Base-by-base conservation (phyloP, 2,329 filamentous ascomycete genomes). In the Aspergillus costaricaensis region DNA sequence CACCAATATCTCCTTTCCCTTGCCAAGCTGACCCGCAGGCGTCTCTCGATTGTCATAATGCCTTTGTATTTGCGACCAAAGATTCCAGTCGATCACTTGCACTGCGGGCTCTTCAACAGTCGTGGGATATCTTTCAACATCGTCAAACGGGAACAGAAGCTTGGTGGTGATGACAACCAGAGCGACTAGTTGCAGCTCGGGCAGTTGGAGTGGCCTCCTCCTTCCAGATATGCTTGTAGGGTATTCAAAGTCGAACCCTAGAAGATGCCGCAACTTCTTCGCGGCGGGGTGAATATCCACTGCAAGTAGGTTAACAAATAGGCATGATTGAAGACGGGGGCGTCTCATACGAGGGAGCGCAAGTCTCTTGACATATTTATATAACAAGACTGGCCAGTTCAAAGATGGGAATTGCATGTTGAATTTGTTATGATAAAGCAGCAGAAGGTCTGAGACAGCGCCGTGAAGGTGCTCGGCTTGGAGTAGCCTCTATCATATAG, bases 101-200 rank as follows among this genome's bases (percentile, higher is more conserved):
- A 80, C 80, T 14, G 85, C 81, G 1, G 87, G 83, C 60, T 91
- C 88, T 9, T 79, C 77, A 14, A 78, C 65, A 17, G 79, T 81
- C 38, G 71, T 74, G 7, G 82, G 83, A 65, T 81, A 79, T 44
- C 88, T 80, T 55, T 80, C 74, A 12, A 82, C 69, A 21, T 80
- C 78, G 68, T 91, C 86, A 48, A 96, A 86, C 0, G 94, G 91
- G 68, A 91, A 92, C 19, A 90, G 81, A 2, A 96, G 74, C 68
- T 97, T 97, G 3, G 89, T 87, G 4, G 90, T 86, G 14, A 96
- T 82, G 2, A 96, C 80, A 3, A 96, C 74, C 3, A 91, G 79
- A 4, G 88, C 82, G 58, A 92, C 81, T 1, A 97, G 78, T 47
- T 90, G 85, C 5, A 91, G 80, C 70, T 98, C 95, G 0, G 95